These are phyloP conservation scores for Psidium guajava DNA, from an alignment of 345 rosid genomes.

Conservation along the genomic window DNA sequence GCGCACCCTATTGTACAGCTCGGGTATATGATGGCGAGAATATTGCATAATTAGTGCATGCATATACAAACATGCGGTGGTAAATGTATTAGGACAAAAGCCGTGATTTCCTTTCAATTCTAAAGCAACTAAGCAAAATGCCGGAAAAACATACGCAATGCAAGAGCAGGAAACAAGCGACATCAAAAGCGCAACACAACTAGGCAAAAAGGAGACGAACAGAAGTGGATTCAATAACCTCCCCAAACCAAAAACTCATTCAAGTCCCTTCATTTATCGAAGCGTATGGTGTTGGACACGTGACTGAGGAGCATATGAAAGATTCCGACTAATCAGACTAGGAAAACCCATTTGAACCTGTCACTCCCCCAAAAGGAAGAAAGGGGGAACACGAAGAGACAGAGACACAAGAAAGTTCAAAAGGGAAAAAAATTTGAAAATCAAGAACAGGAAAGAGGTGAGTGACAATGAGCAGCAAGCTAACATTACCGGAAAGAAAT, in stretches of 20 bases:
- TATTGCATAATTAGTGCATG: not conserved
- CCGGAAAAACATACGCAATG: not conserved
- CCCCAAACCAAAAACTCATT: not conserved
- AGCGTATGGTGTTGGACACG: not conserved
- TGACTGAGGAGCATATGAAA: not conserved
- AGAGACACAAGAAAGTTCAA: not conserved
- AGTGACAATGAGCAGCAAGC: not conserved
- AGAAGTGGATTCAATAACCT: not conserved
- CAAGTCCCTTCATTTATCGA: not conserved
- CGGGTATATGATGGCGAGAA: not conserved
- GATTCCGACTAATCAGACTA: no score
- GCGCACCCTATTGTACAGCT: not conserved
- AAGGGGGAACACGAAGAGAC: not conserved
- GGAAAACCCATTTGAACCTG: not conserved
- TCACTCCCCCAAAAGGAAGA: not conserved
- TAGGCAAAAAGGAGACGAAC: not conserved
- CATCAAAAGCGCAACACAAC: not conserved
- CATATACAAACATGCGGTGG: not conserved
- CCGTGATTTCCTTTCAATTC: not conserved
- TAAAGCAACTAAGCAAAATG: not conserved
- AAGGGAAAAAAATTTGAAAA: not conserved
- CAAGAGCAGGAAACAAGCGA: not conserved
- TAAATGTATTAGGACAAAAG: not conserved
- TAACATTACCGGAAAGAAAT: not conserved
- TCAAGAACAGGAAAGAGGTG: not conserved